Evolutionary conservation across 371 early-diverging fungal species (phyloP), one percentile per base, ranked within the genome.

Genomic region (Thermomucor indicae-seudaticae): DNA sequence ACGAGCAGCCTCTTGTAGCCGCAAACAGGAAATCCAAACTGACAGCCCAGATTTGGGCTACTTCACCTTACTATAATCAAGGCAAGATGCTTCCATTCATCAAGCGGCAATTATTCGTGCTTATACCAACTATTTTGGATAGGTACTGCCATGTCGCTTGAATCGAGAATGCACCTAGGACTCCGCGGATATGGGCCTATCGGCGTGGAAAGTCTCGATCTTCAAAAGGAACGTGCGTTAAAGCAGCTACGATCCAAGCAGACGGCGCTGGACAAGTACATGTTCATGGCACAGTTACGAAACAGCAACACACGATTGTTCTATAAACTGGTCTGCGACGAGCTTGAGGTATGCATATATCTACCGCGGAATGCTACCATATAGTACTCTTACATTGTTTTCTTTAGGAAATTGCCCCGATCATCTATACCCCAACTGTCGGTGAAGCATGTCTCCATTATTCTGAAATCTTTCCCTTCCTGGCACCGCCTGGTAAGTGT

Each of bases 381-480:
- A 30, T 40, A 39, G 51, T 4, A 42, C 43, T 48, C 19, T 49
- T 31, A 46, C 12, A n/a, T 19, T 46, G 23, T 25, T 37, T 47
- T 27, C 19, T 47, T 24, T 66, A 84, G 80, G 88, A 87, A 70
- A 73, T 85, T 16, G 77, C 88, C 7, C 89, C 89, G 6, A 63
- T 89, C 47, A 91, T 94, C 55, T 94, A 95, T 71, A 95, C 95
- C 11, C 96, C 95, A 27, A 90, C 91, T 14, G 92, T 95, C 19
- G 95, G 93, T 45, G 76, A 88, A 49, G 96, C 92, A 4, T 95
- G 96, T 66, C 76, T 82, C 50, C 80, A 90, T 51, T 95, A 88
- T 67, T 93, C 92, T 7, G 81, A 88, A 53, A 88, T 95, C 50
- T 90, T 89, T 55, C 90, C 88, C 30, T 89, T 89, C 67, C 75